A percentile compares a stretch with the other conserved stretches of the same genome.
These are phyloP conservation scores for Psidium friedrichsthalianum DNA, from an alignment of 345 rosid genomes.

Conservation along the genomic window DNA sequence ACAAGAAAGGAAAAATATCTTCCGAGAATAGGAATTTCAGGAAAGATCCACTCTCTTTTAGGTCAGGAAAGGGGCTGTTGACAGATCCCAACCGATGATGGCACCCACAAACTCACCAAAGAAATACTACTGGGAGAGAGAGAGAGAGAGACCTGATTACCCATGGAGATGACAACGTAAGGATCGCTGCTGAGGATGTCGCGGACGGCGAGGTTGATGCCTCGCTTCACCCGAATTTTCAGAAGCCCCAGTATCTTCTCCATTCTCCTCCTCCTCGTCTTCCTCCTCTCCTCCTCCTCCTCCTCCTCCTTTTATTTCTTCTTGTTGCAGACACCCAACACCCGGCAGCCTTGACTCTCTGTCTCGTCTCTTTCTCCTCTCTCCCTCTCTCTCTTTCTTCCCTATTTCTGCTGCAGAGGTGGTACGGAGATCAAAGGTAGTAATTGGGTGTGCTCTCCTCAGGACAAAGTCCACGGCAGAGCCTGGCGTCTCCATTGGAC, in stretches of 20 bases:
- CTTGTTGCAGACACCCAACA: not conserved
- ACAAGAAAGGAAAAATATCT: not conserved
- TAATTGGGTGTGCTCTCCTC: no score
- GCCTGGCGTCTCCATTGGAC: not conserved
- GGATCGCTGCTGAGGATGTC: slow-evolving; percentile 47
- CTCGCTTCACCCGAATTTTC: slow-evolving; percentile 28
- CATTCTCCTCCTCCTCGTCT: slow-evolving; percentile 10
- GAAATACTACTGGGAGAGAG: not conserved
- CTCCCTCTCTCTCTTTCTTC: not conserved
- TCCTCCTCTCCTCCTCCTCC: not conserved
- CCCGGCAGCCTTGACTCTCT: not conserved
- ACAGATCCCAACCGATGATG: not conserved
- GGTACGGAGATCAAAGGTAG: not conserved
- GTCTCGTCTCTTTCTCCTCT: not conserved
- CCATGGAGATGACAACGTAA: slow-evolving; percentile 36
- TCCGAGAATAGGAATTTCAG: not conserved
- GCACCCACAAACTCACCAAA: not conserved
- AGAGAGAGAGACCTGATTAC: slow-evolving; percentile 17
- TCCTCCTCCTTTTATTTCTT: not conserved
- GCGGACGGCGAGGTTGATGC: slow-evolving; percentile 30
- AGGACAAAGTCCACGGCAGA: no score
- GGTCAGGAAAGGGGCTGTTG: not conserved
- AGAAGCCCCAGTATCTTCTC: slow-evolving; percentile 32
- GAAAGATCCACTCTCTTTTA: not conserved
- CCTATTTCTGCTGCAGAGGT: not conserved